Evolutionary conservation across 441 rosid species (phyloP), one percentile per base, ranked within the genome.

Genomic region (Brassica balearica): DNA sequence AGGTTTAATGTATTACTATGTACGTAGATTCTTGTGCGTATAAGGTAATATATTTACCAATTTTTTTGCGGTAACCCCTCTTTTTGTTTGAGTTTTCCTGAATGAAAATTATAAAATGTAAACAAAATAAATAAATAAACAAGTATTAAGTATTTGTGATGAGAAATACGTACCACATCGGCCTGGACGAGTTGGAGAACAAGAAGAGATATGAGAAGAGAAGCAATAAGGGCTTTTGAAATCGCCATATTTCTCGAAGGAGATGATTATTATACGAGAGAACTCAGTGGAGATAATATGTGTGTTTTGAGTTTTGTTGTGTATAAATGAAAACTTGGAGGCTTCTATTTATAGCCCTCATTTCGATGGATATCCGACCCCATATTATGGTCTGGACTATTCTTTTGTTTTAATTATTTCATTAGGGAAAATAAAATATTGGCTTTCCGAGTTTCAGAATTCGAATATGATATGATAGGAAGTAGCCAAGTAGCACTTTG

Each of bases 201-300:
- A 60, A 88, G 84, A 67, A 88, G 86, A 68, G 86, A 89, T 69
- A 93, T 19, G 78, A 91, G 83, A 74, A 90, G 73, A 5, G 86
- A 85, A 73, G 87, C 91, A 56, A 86, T 36, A 65, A 87, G 78
- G 78, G 81, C 68, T 76, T 81, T 88, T 51, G 87, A 68, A 71
- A 81, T 63, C 68, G 92, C 86, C 97, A 89, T 92, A 11, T 58
- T 72, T 34, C 58, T 48, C 51, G 3, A 55, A 43, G 2, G 74
- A 68, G 79, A 46, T 25, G 61, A n/a, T n/a, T 29, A 17, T 32
- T n/a, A 46, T 41, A 73, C 36, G 79, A 68, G 62, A 63, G 34
- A 29, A 20, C 32, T 66, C 65, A 72, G 14, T 58, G 17, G 41
- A 56, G 67, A 67, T 36, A 15, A 46, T 69, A 11, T 74, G 51